These are phyloP conservation scores for Aaosphaeria pasadenensis DNA, from an alignment of 2,329 filamentous ascomycete genomes.

Conservation along the genomic window DNA sequence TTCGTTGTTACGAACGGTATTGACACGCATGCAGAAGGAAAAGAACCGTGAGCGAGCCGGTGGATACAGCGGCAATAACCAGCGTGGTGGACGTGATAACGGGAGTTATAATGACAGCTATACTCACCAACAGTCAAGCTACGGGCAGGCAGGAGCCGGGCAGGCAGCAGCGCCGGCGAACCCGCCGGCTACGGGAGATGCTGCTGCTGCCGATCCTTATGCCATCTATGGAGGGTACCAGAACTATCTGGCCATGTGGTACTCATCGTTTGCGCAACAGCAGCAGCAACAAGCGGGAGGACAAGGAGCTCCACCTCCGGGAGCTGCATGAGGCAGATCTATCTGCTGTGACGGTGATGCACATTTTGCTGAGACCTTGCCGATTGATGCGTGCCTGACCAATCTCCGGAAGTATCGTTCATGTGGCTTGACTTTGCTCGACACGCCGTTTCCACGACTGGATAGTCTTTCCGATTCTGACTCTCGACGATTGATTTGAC, in stretches of 20 bases:
- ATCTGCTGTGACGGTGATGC: slow-evolving; percentile 33
- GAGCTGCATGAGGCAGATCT: slow-evolving; percentile 26
- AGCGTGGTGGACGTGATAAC: slow-evolving; percentile 34
- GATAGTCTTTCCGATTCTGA: too few species aligned
- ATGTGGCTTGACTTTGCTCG: not conserved
- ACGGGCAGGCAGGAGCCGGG: slow-evolving; percentile 33
- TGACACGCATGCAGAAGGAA: slow-evolving; percentile 40
- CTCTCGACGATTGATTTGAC: too few species aligned
- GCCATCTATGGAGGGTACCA: slow-evolving; percentile 81
- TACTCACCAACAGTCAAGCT: slow-evolving; percentile 46
- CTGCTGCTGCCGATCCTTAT: slow-evolving; percentile 51
- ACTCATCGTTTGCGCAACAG: slow-evolving; percentile 63
- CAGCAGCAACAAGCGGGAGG: slow-evolving; percentile 32
- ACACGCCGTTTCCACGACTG: not conserved
- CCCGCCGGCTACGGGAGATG: slow-evolving; percentile 54
- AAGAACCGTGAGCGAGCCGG: slow-evolving; percentile 39
- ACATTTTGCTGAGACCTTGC: slow-evolving; percentile 32
- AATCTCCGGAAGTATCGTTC: slow-evolving; percentile 16
- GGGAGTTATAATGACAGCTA: slow-evolving; percentile 40
- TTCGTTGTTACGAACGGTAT: not conserved
- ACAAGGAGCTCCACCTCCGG: slow-evolving; percentile 26
- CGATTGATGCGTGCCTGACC: slow-evolving; percentile 38
- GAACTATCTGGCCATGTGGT: slow-evolving; percentile 78
- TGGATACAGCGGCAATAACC: slow-evolving; percentile 24
- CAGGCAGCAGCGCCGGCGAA: slow-evolving; percentile 19